These are phyloP conservation scores for Physcia stellaris DNA, from an alignment of 495 filamentous ascomycete genomes.

Conservation along the genomic window DNA sequence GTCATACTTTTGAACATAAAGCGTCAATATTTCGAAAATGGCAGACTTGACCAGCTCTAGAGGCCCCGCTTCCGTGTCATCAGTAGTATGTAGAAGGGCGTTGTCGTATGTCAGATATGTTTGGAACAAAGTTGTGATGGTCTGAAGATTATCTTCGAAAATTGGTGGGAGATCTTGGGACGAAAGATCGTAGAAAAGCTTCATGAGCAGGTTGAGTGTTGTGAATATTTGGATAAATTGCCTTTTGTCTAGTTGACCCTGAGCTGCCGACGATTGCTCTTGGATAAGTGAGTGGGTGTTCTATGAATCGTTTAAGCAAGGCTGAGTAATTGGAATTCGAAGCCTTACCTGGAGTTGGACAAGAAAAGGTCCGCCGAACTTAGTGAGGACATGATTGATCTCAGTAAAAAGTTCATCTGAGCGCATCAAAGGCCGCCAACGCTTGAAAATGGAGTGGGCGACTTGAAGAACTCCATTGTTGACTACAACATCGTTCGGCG, in stretches of 20 bases:
- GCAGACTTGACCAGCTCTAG: constrained; percentile 79
- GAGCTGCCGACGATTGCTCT: no score
- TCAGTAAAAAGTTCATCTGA: constrained; percentile 85
- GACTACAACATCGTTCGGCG: constrained; percentile 55
- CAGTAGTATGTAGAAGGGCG: constrained; percentile 60
- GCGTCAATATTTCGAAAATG: constrained; percentile 75
- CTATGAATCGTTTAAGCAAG: no score
- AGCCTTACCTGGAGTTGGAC: constrained; percentile 52
- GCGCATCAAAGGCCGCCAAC: constrained; percentile 86
- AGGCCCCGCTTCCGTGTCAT: constrained; percentile 73
- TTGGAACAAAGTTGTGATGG: constrained; percentile 65
- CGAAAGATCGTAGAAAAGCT: constrained; percentile 88
- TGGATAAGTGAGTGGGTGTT: no score
- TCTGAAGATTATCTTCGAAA: constrained; percentile 72
- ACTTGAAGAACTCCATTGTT: constrained; percentile 95
- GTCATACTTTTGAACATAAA: constrained; percentile 86
- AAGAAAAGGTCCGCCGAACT: constrained; percentile 72
- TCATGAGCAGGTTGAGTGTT: constrained; percentile 73
- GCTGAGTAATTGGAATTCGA: no score
- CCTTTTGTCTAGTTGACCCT: constrained; percentile 59
- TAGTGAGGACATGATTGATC: constrained; percentile 81
- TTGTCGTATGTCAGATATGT: constrained; percentile 91
- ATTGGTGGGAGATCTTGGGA: constrained; percentile 90
- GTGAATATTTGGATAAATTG: constrained; percentile 61
- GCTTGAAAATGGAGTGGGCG: constrained; percentile 93